Base-by-base conservation (phyloP, 2,329 filamentous ascomycete genomes). In the Thermoascus crustaceus region DNA sequence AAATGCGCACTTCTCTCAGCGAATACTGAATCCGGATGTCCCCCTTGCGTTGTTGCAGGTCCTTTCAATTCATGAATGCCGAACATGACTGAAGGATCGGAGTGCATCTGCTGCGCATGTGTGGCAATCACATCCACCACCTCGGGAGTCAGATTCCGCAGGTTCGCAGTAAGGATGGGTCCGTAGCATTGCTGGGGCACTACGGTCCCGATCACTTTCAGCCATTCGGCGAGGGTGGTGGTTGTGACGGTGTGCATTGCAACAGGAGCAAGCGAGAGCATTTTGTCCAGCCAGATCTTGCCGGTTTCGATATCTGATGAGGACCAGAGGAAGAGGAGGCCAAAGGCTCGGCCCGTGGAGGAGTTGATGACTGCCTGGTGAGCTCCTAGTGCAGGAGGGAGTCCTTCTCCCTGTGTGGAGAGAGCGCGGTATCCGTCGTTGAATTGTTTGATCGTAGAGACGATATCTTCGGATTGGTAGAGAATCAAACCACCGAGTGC, bases 401-500 rank as follows among this genome's bases (percentile, higher is more conserved):
- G 21, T 32, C 45, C 38, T 31, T 42, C 18, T 35, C 36, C 24
- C 34, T 32, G 38, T n/a, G n/a, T n/a, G n/a, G n/a, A n/a, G 5
- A 56, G 42, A 13, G 52, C 32, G 10, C 38, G 44, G 24, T 54
- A 53, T 18, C 44, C 45, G 5, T 39, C 32, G 13, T 51, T 55
- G 32, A 49, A 53, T 4, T 46, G 43, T 3, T 43, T 38, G 29
- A 53, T 46, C 2, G 51, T 43, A 4, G 39, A 34, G 5, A 32
- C 29, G 21, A 65, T 29, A 21, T 62, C 47, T 11, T 41, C 39
- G 2, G 58, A 56, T 7, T 58, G 49, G 35, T 51, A 63, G 9
- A 63, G 31, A 4, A 64, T 40, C 1, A 47, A 41, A 19, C 56
- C 55, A 10, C 39, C 44, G 20, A 61, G 47, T n/a, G 53, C 34